Percentiles rank a stretch among this genome's conserved stretches.
These are phyloP conservation scores for Candida boleticola DNA, from an alignment of 805 yeast species.

Conservation along the genomic window DNA sequence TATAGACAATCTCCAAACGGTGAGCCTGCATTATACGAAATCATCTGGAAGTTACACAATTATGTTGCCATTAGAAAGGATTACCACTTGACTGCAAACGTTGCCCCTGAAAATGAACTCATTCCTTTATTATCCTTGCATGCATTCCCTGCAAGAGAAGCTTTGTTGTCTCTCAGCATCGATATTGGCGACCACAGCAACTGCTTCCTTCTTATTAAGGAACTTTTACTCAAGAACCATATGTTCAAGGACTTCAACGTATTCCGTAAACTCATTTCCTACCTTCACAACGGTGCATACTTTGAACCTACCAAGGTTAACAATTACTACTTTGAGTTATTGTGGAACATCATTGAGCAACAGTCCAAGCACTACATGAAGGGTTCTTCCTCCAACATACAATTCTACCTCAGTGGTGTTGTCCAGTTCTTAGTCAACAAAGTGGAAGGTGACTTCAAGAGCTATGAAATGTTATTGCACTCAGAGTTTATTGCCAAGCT, in stretches of 20 bases:
- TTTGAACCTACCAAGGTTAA: conserved; percentile 17
- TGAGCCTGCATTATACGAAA: conserved; percentile 11
- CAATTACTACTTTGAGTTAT: conserved; percentile 26
- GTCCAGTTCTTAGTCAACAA: conserved; percentile 20
- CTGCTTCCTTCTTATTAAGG: conserved; percentile 35
- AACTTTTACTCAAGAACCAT: conserved; percentile 30
- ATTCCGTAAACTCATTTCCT: conserved; percentile 27
- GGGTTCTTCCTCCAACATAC: conserved; percentile 15
- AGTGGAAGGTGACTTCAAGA: conserved; percentile 6
- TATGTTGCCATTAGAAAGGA: conserved; percentile 37
- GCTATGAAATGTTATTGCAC: conserved; percentile 19
- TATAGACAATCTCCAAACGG: conserved; percentile 12
- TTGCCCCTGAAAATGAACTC: neutral
- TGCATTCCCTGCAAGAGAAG: conserved; percentile 17
- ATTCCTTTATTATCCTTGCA: neutral
- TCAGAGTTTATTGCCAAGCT: conserved; percentile 27
- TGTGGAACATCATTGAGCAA: conserved; percentile 33
- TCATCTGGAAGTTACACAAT: conserved; percentile 32
- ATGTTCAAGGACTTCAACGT: conserved; percentile 25
- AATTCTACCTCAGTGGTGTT: conserved; percentile 31
- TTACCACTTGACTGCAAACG: conserved; percentile 16
- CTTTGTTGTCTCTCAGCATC: conserved; percentile 28
- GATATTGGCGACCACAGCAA: conserved; percentile 33
- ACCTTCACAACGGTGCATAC: conserved; percentile 26
- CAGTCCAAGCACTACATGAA: conserved; percentile 26